Percentiles rank a stretch among this genome's conserved stretches.
Evolutionary conservation across 192 early-diverging fungal species (phyloP).

Genomic region (Geranomyces michiganensis): DNA sequence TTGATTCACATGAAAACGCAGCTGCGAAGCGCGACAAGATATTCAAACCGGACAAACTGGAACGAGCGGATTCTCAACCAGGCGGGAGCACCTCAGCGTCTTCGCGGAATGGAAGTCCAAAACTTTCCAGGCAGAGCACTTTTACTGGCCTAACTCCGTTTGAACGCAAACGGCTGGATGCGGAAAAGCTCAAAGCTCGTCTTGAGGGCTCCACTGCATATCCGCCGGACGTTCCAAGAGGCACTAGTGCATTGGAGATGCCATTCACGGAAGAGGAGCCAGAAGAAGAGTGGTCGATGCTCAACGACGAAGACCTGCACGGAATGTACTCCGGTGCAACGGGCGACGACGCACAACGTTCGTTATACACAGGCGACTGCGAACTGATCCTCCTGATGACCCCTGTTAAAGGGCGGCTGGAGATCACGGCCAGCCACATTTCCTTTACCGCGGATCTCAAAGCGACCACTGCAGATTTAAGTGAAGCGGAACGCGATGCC

Average conservation of each 20-base stretch:
- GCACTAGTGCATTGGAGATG: conserved; percentile 8
- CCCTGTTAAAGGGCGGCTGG: conserved; percentile 47
- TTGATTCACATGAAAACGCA: conserved; percentile 50
- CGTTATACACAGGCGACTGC: conserved; percentile 40
- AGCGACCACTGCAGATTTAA: conserved; percentile 33
- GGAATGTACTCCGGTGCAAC: background rate
- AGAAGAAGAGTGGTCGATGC: conserved; percentile 49
- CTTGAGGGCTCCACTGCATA: conserved; percentile 6
- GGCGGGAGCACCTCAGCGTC: background rate
- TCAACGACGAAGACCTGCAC: conserved; percentile 38
- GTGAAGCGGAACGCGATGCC: conserved; percentile 42
- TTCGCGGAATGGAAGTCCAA: conserved; percentile 2
- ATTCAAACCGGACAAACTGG: conserved; percentile 9
- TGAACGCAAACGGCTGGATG: conserved; percentile 1
- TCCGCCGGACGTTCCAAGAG: conserved; percentile 24
- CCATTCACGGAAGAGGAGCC: conserved; percentile 26
- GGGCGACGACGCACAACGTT: conserved; percentile 22
- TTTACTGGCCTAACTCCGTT: conserved; percentile 9
- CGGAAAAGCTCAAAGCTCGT: conserved; percentile 11
- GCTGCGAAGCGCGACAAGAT: conserved; percentile 43
- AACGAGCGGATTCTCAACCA: conserved; percentile 1
- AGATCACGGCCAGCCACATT: conserved; percentile 42
- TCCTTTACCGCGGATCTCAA: conserved; percentile 46
- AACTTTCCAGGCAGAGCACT: conserved; percentile 9
- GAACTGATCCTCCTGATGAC: conserved; percentile 56